Evolutionary conservation across 1,139 yeast genomes (phyloP), one percentile per base, ranked within the genome.

Genomic region (Protomyces pachydermus): DNA sequence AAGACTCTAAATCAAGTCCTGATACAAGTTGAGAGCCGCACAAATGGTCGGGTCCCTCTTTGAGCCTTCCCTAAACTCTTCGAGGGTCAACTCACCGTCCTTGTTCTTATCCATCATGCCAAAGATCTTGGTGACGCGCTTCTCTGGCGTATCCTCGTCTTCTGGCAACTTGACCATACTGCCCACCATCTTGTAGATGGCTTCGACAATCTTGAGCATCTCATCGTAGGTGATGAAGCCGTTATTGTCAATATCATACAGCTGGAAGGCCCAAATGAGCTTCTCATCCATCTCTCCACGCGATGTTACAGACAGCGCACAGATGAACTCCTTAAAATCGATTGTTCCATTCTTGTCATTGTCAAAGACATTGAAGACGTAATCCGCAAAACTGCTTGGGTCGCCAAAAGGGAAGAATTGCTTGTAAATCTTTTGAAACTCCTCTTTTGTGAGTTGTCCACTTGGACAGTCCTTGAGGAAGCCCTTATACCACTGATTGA

Each of bases 331-430:
- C 75, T 87, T 88, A 77, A 95, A 95, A 72, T 91, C 97, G 58
- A 95, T 88, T 60, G 83, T 82, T 37, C 95, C 96, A 68, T 84
- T 84, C 71, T 83, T 81, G 74, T 91, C 96, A 62, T 83, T 81
- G 74, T 95, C 98, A 75, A 93, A 91, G 10, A 90, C 96, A 66
- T 85, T 84, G 76, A 95, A 95, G 37, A 95, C 86, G 71, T 87
- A 88, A 68, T 85, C 90, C 66, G 97, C 89, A 77, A 91, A 95
- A 66, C 91, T 93, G 12, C 87, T 83, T 0, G 98, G 97, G 72
- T 93, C 97, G 1, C 99, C 99, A 79, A 95, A 95, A 23, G 99
- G 99, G 79, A 95, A 95, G 75, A 91, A 95, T 73, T 93, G 98
- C 74, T 89, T 90, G 77, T 91, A 95, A 23, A 93, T 91, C 74